Evolutionary conservation across 2,329 filamentous ascomycete species (phyloP), one percentile per base, ranked within the genome.

Genomic region (Penicillium sp.): DNA sequence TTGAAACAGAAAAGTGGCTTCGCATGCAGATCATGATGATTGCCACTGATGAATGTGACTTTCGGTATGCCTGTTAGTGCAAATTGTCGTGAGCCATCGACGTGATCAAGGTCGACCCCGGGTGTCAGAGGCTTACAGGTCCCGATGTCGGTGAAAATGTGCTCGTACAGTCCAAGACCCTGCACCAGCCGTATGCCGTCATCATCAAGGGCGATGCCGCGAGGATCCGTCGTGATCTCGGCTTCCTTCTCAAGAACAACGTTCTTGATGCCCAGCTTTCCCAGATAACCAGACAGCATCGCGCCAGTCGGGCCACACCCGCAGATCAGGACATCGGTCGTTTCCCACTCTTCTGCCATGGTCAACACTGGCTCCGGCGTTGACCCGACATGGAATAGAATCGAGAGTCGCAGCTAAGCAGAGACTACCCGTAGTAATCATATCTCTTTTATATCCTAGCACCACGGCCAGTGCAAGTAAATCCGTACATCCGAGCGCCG

Each of bases 161-260:
- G 36, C 4, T 58, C 48, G 33, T 62, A 63, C 8, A 60, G 39
- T 0, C 60, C 59, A 7, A 59, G 46, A 2, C 51, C 55, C 30
- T 63, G 60, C n/a, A 62, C 15, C 18, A 49, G 33, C 7, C 60
- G 51, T 36, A 63, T 62, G 1, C 59, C 59, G 42, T 63, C 60
- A 26, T 63, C 58, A 32, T 62, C 59, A 13, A 63, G 45, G 3
- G 54, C 56, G 31, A 63, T 61, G 1, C 56, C 59, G 30, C 60
- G 41, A 2, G 58, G 58, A 42, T 63, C 59, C n/a, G 58, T 56
- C 2, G 54, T 58, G n/a, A 62, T 59, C 13, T 47, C 56, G 16
- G 42, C 29, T 31, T 60, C 54, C 28, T 45, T 51, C 31, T 62
- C 59, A 5, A 63, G 41, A 3, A 59, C 39, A 10, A 63, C 47